Evolutionary conservation across 2,329 filamentous ascomycete species (phyloP).

Genomic region (Tolypocladium sp.): DNA sequence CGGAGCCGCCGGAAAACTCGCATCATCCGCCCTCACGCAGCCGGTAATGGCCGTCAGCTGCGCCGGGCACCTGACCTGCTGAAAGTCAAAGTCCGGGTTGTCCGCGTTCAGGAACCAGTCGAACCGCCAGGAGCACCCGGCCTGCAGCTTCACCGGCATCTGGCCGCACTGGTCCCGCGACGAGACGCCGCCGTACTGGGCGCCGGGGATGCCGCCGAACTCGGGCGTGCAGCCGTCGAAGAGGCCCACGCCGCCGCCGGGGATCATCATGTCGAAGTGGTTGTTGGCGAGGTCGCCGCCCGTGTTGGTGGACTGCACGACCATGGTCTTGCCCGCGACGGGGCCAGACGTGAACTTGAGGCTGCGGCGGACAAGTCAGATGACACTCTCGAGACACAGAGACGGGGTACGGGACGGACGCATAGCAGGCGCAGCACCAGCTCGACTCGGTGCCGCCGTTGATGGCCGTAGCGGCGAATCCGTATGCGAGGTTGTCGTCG

Average conservation of each 20-base stretch:
- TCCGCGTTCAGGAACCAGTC: conserved; percentile 53
- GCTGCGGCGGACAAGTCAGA: conserved; percentile 4
- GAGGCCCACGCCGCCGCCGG: conserved; percentile 45
- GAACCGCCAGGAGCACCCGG: conserved; percentile 54
- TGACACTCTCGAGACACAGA: neutral
- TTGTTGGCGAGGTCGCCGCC: conserved; percentile 18
- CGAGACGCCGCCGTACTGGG: conserved; percentile 48
- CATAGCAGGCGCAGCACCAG: conserved; percentile 62
- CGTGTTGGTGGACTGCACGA: conserved; percentile 57
- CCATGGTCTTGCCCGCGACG: conserved; percentile 50
- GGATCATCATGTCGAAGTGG: conserved; percentile 38
- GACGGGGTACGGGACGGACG: conserved; percentile 21
- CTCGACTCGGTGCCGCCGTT: conserved; percentile 42
- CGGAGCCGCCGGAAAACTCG: conserved; percentile 12
- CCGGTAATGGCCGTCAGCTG: conserved; percentile 32
- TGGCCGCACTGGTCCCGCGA: conserved; percentile 39
- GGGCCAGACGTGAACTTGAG: conserved; percentile 42
- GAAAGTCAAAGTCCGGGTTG: conserved; percentile 46
- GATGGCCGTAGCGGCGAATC: conserved; percentile 53
- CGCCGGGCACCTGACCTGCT: conserved; percentile 45
- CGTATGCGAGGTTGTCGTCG: conserved; percentile 49
- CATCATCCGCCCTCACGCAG: conserved; percentile 22
- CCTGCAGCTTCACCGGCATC: conserved; percentile 44
- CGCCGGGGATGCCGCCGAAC: conserved; percentile 35
- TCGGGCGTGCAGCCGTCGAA: conserved; percentile 42